These are phyloP conservation scores for Cinnamomum micranthum DNA, from an alignment of 164 flowering plant genomes.

Conservation along the genomic window DNA sequence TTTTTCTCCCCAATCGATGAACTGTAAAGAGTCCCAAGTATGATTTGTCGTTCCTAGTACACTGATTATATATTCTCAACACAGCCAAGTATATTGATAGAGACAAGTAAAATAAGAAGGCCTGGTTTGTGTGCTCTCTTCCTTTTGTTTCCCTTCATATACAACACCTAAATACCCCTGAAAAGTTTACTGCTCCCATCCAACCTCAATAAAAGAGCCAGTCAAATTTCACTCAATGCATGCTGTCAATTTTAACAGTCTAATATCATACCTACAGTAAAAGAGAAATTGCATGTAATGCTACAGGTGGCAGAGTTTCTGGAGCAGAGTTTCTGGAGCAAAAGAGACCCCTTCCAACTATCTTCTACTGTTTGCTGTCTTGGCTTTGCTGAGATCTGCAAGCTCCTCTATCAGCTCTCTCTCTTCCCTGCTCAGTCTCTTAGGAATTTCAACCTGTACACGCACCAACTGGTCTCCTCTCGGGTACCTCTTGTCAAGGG, in stretches of 20 bases:
- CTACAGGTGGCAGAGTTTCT: neutral
- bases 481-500: constrained; percentile 56
- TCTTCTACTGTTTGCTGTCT: constrained; percentile 48
- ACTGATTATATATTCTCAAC: neutral
- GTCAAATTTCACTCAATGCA: neutral
- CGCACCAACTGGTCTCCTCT: constrained; percentile 93
- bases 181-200: neutral
- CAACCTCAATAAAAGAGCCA: neutral
- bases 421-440: constrained; percentile 71
- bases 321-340: neutral
- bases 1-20: too few relatives aligned
- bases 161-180: neutral
- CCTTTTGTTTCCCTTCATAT: neutral
- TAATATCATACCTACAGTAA: neutral
- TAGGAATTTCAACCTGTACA: constrained; percentile 91
- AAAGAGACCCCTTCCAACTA: constrained; percentile 11
- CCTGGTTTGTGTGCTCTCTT: neutral
- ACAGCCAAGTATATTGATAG: too few relatives aligned
- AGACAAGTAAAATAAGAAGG: neutral
- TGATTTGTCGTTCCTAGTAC: neutral
- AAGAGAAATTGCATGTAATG: neutral
- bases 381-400: constrained; percentile 57
- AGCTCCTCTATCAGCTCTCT: constrained; percentile 83
- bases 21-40: too few relatives aligned
- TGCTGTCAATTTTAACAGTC: neutral